Evolutionary conservation across 345 rosid species (phyloP), one percentile per base, ranked within the genome.

Genomic region (Linum trigynum): DNA sequence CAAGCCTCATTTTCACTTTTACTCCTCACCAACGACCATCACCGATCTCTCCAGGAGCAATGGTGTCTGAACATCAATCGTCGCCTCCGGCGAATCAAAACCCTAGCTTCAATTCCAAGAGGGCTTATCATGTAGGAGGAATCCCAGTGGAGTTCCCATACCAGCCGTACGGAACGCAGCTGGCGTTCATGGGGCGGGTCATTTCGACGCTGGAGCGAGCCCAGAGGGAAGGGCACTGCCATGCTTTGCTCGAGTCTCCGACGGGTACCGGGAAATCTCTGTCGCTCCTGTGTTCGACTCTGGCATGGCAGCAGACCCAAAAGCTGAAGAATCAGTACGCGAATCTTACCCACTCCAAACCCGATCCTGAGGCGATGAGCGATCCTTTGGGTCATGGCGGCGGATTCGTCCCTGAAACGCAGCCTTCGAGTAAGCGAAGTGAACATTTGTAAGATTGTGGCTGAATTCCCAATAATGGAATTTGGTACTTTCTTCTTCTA

Each of bases 191-290:
- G 99, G 85, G 88, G 55, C 82, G 97, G 42, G 96, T 92, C 73
- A 88, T 90, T 39, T 82, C 90, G 67, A 88, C 99, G 38, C 90
- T 92, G 0, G 97, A 92, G 70, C 96, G 99, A 51, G 92, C 97
- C 23, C 84, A 69, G 61, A 81, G 85, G 64, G 97, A 90, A 1
- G 99, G 97, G 43, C 95, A 71, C 66, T 88, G 89, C 69, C 95
- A 88, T 69, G 97, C 97, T 2, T 62, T 92, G 75, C 97, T 92
- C 59, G 99, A 92, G 76, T 92, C 96, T 0, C 99, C 99, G 0
- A 92, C 99, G 3, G 99, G 99, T 2, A 92, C 99, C 1, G 99
- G 99, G 0, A 92, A 92, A 74, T 90, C 99, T 35, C 86, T 92
- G n/a, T 92, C 99, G 58, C 84, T 92, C 70, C 96, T 92, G 11